Evolutionary conservation across 331 rosid genomes (phyloP).

Genomic region (Saraca asoca): DNA sequence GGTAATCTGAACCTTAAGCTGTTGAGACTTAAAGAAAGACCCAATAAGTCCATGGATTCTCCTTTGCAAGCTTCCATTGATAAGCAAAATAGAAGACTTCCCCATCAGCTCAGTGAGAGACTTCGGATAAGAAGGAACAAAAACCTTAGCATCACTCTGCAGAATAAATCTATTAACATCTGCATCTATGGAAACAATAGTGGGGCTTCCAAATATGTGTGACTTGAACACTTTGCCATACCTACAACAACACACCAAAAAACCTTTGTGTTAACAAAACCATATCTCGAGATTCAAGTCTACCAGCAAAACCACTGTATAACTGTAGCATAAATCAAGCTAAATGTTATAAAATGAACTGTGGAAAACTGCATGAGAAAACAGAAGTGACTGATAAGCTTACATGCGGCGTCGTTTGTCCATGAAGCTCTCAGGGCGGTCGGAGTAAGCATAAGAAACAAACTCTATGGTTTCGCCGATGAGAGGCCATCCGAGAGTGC

Average conservation of each 20-base stretch:
- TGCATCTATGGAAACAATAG: conserved; percentile 87
- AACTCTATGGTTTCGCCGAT: conserved; percentile 90
- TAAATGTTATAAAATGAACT: conserved; percentile 12
- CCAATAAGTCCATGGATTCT: conserved; percentile 94
- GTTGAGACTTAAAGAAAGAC: conserved; percentile 90
- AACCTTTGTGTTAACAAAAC: conserved; percentile 19
- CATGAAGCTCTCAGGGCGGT: conserved; percentile 79
- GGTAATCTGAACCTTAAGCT: conserved; percentile 80
- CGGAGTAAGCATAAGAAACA: conserved; percentile 84
- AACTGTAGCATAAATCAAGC: conserved; percentile 12
- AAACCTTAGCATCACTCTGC: conserved; percentile 88
- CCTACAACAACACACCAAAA: conserved; percentile 46
- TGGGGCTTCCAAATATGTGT: conserved; percentile 90
- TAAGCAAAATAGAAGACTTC: conserved; percentile 85
- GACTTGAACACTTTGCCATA: conserved; percentile 95
- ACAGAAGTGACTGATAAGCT: conserved; percentile 28
- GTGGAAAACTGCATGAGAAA: too few species aligned
- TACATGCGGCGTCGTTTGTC: conserved; percentile 69
- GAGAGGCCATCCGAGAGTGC: conserved; percentile 86
- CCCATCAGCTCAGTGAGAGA: conserved; percentile 91
- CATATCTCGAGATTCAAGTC: conserved; percentile 22
- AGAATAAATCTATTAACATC: conserved; percentile 80
- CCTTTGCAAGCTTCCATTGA: conserved; percentile 93
- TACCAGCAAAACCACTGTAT: neutral
- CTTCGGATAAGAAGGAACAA: conserved; percentile 91